Evolutionary conservation across 768 basidiomycete species (phyloP).

Genomic region (Pleurotus sapidus): DNA sequence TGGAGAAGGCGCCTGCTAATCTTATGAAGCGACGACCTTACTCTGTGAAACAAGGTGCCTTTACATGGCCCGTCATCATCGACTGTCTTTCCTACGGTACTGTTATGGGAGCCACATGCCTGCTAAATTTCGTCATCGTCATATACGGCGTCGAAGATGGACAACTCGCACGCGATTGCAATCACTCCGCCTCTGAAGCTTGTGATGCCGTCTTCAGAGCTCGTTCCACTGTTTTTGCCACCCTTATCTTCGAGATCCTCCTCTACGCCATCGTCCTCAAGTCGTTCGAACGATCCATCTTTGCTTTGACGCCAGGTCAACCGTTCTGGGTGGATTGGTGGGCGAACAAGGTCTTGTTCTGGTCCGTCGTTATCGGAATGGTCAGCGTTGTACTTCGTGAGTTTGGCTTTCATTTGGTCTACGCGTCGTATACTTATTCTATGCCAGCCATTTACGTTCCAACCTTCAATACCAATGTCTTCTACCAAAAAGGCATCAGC

Average conservation of each 20-base stretch:
- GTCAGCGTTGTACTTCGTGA: constrained; percentile 33
- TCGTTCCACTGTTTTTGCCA: constrained; percentile 34
- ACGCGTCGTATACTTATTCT: neutral
- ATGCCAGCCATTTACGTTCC: constrained; percentile 34
- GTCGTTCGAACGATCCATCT: constrained; percentile 36
- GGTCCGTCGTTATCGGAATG: constrained; percentile 31
- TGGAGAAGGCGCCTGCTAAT: constrained; percentile 45
- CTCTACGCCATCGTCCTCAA: constrained; percentile 35
- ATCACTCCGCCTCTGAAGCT: constrained; percentile 20
- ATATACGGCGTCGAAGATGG: constrained; percentile 30
- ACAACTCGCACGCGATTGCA: constrained; percentile 28
- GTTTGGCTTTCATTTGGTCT: constrained; percentile 12
- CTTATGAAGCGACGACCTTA: constrained; percentile 48
- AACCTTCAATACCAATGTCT: constrained; percentile 31
- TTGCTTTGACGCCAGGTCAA: constrained; percentile 30
- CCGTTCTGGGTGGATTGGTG: constrained; percentile 32
- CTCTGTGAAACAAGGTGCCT: constrained; percentile 31
- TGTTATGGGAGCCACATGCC: constrained; percentile 31
- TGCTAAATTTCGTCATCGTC: constrained; percentile 33
- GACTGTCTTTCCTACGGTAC: constrained; percentile 34
- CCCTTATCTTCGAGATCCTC: constrained; percentile 34
- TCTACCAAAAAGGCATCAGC: constrained; percentile 32
- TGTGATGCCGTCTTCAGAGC: constrained; percentile 31
- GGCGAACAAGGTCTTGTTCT: constrained; percentile 32
- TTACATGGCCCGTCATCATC: constrained; percentile 35